Evolutionary conservation across 192 early-diverging fungal genomes (phyloP), one percentile per base, ranked within the genome.

Genomic region (Ambispora gerdemannii): DNA sequence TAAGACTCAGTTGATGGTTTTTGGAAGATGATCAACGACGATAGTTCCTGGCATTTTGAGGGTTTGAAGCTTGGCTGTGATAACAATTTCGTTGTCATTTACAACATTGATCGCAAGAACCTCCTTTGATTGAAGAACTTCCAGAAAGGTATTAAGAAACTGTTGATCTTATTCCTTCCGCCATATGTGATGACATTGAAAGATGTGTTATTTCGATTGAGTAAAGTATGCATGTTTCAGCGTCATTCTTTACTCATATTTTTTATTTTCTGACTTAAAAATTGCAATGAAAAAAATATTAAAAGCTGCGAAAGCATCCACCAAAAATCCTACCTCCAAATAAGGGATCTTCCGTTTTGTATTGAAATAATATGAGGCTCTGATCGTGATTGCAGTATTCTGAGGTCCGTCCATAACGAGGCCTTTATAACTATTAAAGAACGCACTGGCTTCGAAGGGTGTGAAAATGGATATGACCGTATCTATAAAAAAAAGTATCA

Each of bases 241-340:
- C 7, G 50, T 22, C 3, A 7, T 3, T 50, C 22, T 10, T 50
- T 50, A 3, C 3, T 50, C 3, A 50, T 50, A 20, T 50, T 10
- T 3, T 50, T 50, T 15, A 20, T 50, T 10, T 22, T 50, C 50
- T 20, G 10, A 22, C 20, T 25, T 52, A 52, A 52, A 52, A 52
- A 52, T 52, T 52, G 51, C 27, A 52, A 52, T 52, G 0, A 52
- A 52, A 52, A 52, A 52, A 52, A 52, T 52, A 52, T 52, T 52
- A 25, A 10, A 52, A 52, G 20, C 51, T 52, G 51, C 20, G 51
- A 24, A 50, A 52, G 51, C n/a, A 52, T 52, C 51, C 20, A 52
- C 20, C 27, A 52, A 52, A 52, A 52, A 52, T n/a, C n/a, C 51
- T 52, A 52, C 51, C 51, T 52, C 20, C 51, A 52, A 52, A 52